A percentile compares a stretch with the other conserved stretches of the same genome.
These are phyloP conservation scores for Pseudozyma hubeiensis DNA, from an alignment of 1,284 basidiomycete genomes.

Conservation along the genomic window DNA sequence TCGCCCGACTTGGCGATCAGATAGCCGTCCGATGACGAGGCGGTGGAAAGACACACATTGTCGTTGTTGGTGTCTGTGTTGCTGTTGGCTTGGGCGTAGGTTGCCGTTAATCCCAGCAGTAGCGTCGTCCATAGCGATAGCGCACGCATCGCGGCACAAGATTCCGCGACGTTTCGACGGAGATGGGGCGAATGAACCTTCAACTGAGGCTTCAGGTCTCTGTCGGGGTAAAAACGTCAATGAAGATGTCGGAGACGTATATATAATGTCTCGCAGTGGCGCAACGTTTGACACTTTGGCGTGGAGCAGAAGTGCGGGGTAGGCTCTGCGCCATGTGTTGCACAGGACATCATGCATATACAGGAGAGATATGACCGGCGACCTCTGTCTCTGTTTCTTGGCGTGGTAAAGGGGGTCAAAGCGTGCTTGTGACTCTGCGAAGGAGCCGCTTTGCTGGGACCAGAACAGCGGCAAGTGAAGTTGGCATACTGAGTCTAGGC, in stretches of 20 bases:
- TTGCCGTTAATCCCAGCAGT: conserved; percentile 12
- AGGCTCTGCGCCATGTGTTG: not conserved
- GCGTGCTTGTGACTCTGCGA: too few species aligned
- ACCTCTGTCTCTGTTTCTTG: not conserved
- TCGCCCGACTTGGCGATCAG: conserved; percentile 28
- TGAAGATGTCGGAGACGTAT: not conserved
- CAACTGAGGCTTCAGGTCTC: too few species aligned
- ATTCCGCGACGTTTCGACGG: not conserved
- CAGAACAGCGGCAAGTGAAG: too few species aligned
- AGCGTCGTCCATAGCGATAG: conserved; percentile 9
- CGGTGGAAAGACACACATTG: conserved; percentile 14
- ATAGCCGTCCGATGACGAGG: conserved; percentile 10
- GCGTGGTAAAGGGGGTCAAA: too few species aligned
- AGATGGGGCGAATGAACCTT: not conserved
- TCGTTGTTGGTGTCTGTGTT: not conserved
- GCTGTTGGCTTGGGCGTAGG: conserved; percentile 1
- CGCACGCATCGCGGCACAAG: conserved; percentile 4
- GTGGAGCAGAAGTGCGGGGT: not conserved
- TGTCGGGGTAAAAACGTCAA: too few species aligned
- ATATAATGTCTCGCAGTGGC: conserved; percentile 6
- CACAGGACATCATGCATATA: not conserved
- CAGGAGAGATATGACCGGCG: conserved; percentile 1
- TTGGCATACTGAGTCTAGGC: too few species aligned
- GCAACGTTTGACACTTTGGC: not conserved
- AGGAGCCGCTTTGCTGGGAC: too few species aligned